phyloP scores from a whole-genome alignment of 352 stramenopile genomes.

The Globisporangium cylindrosporum region DNA sequence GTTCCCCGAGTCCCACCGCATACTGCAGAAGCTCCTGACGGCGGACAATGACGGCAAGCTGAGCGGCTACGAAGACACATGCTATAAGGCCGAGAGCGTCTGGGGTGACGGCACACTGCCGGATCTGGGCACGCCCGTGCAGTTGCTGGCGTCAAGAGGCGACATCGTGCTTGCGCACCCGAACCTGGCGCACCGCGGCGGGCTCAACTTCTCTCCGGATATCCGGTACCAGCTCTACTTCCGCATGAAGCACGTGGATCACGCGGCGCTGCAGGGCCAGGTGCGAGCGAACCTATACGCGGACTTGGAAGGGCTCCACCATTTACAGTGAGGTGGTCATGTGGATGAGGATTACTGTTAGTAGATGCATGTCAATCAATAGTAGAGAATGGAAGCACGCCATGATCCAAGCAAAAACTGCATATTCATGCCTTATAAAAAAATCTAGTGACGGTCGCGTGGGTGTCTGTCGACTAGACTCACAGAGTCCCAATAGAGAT shows the following conservation, averaged over 20 bases:
- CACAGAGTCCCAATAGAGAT: not conserved
- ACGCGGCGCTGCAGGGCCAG: conserved; percentile 31
- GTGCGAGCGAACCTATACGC: conserved; percentile 36
- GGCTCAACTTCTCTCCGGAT: conserved; percentile 79
- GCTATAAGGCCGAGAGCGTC: conserved; percentile 65
- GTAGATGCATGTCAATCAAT: not conserved
- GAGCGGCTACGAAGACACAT: conserved; percentile 48
- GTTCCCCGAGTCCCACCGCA: conserved; percentile 60
- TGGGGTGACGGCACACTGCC: conserved; percentile 74
- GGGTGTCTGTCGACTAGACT: not conserved
- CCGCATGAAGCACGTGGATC: conserved; percentile 68
- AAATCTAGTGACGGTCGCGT: conserved; percentile 8
- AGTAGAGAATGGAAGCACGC: conserved; percentile 2
- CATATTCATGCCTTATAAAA: conserved; percentile 13
- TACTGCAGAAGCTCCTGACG: conserved; percentile 48
- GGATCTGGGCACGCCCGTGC: conserved; percentile 56
- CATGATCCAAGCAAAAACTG: conserved; percentile 7
- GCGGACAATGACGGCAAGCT: conserved; percentile 53
- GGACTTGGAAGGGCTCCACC: conserved; percentile 55
- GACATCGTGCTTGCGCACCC: conserved; percentile 76
- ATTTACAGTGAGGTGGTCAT: conserved; percentile 1
- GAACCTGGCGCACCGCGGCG: conserved; percentile 68
- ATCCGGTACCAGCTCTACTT: conserved; percentile 86
- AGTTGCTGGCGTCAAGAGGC: conserved; percentile 49
- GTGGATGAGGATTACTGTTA: not conserved